Evolutionary conservation across 176 grass and related monocot genomes (phyloP), one percentile per base, ranked within the genome.

Genomic region (Elaeis guineensis): DNA sequence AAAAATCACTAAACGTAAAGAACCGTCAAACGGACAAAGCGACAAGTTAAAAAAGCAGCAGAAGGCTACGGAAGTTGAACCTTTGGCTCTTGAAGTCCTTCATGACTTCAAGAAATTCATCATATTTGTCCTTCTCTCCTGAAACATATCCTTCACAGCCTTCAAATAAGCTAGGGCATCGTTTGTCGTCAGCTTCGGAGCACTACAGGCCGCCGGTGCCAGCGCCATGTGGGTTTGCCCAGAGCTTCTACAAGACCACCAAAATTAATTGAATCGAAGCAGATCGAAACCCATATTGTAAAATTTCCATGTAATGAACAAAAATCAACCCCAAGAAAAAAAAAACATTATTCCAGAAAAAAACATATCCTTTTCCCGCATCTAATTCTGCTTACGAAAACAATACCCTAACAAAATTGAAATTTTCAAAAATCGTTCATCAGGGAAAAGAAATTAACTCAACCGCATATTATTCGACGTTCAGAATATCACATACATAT

Each of bases 151-250:
- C 63, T 71, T 82, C 51, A 82, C 79, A n/a, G 51, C 65, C 55
- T 49, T 71, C 19, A 82, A 49, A 59, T 82, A 82, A n/a, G 73
- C 59, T 11, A 82, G 44, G 21, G 79, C 72, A 76, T 82, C 79
- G 19, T 73, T 30, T 6, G 65, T 76, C 21, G 93, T 98, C 56
- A 98, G 79, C 67, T 92, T 98, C 60, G 71, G 74, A 49, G 72
- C 75, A 20, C 62, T 71, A 8, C 17, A 51, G 17, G 63, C 57
- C 57, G 73, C 69, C 5, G 78, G 72, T 0, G 67, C 67, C 1
- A 62, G 68, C 48, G 82, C 63, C 82, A 82, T 85, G 61, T 76
- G 67, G 50, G 80, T 83, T 51, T 78, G 80, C 17, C 22, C 60
- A 14, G 79, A 19, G 72, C 85, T 94, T 49, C 50, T 18, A 19